Evolutionary conservation across 805 yeast genomes (phyloP).

Genomic region (Trichomonascus vanleenenianus): DNA sequence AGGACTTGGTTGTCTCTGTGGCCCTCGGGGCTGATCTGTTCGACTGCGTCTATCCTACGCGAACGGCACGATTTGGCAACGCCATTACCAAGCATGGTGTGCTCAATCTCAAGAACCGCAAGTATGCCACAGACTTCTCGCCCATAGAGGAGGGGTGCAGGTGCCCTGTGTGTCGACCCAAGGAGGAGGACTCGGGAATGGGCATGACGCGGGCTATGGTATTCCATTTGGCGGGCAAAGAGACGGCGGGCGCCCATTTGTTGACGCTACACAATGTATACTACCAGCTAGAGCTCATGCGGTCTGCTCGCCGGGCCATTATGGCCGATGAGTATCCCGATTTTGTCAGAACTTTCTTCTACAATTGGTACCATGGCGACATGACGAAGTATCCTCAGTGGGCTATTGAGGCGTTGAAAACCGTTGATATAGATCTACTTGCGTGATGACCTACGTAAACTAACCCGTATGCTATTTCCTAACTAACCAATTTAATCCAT

Average conservation of each 20-base stretch:
- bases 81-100: conserved; percentile 34
- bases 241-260: conserved; percentile 38
- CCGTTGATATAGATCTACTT: conserved; percentile 29
- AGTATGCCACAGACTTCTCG: conserved; percentile 28
- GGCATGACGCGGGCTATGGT: conserved; percentile 34
- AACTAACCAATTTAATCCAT: too few species aligned
- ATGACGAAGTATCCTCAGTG: conserved; percentile 31
- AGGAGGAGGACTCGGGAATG: conserved; percentile 26
- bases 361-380: conserved; percentile 27
- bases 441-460: background rate
- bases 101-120: conserved; percentile 30
- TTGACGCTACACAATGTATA: conserved; percentile 36
- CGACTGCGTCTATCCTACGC: conserved; percentile 40
- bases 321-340: conserved; percentile 31
- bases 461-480: background rate
- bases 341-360: conserved; percentile 32
- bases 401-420: conserved; percentile 35
- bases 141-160: conserved; percentile 35
- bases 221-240: conserved; percentile 32
- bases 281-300: conserved; percentile 37
- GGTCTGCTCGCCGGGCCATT: conserved; percentile 32
- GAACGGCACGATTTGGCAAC: conserved; percentile 39
- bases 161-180: conserved; percentile 34
- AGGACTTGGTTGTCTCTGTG: conserved; percentile 38
- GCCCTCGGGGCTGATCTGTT: conserved; percentile 41